These are phyloP conservation scores for Hymenoscyphus albidus DNA, from an alignment of 2,329 filamentous ascomycete species.

Conservation along the genomic window DNA sequence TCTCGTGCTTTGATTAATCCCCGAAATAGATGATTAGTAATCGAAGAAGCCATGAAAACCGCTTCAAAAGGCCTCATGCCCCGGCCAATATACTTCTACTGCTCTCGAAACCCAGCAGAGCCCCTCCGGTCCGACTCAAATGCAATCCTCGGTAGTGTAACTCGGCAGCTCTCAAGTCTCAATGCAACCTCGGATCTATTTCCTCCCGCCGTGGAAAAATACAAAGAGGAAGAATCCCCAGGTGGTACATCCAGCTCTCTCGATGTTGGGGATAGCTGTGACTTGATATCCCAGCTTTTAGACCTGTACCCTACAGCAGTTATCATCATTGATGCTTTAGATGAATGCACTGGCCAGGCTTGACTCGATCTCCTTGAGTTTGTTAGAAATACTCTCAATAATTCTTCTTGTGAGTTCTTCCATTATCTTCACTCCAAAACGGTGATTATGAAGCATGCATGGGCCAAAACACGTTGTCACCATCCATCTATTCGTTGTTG, in stretches of 20 bases:
- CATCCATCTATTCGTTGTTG: too few relatives aligned
- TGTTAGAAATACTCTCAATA: neutral
- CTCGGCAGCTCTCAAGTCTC: neutral
- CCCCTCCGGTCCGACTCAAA: neutral
- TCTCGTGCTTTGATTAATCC: neutral
- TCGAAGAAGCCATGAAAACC: neutral
- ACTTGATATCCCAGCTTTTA: neutral
- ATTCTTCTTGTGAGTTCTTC: neutral
- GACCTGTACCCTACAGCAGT: neutral
- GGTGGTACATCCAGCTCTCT: neutral
- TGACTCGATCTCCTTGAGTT: constrained; percentile 1
- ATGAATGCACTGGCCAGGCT: neutral
- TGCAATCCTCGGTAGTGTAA: neutral
- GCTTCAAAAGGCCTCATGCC: neutral
- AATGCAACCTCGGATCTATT: neutral
- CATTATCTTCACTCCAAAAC: too few relatives aligned
- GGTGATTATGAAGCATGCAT: too few relatives aligned
- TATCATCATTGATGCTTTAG: constrained; percentile 4
- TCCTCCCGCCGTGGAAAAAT: neutral
- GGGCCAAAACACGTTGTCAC: too few relatives aligned
- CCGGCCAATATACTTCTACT: neutral
- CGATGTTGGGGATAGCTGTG: neutral
- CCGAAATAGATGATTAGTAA: neutral
- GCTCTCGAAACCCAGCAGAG: neutral
- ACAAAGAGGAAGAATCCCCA: neutral